Evolutionary conservation across 805 yeast species (phyloP).

Genomic region (Kazachstania bromeliacearum): DNA sequence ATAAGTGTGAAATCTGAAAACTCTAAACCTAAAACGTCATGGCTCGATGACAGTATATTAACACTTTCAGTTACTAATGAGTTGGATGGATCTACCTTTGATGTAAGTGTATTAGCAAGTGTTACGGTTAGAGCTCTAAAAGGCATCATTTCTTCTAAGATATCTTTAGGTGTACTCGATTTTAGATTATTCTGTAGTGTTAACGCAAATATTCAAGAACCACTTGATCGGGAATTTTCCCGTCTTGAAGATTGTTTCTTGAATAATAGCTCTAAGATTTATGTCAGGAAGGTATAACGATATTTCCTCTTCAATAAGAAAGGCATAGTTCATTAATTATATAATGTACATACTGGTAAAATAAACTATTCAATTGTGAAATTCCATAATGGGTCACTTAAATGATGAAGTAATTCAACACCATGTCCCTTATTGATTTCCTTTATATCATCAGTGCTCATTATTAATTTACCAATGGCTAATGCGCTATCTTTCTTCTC

Average conservation of each 20-base stretch:
- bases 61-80: constrained; percentile 7
- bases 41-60: constrained; percentile 11
- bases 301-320: no score
- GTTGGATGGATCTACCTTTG: neutral
- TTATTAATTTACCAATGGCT: constrained; percentile 78
- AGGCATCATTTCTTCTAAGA: constrained; percentile 10
- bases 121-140: constrained; percentile 20
- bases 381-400: constrained; percentile 86
- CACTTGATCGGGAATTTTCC: neutral
- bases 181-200: constrained; percentile 8
- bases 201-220: neutral
- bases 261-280: neutral
- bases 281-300: neutral
- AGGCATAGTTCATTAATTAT: no score
- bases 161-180: constrained; percentile 4
- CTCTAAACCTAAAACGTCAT: constrained; percentile 3
- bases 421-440: constrained; percentile 80
- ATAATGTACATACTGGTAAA: neutral
- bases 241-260: neutral
- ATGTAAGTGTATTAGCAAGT: constrained; percentile 8
- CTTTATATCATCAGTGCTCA: constrained; percentile 87
- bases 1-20: constrained; percentile 3
- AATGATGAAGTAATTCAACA: constrained; percentile 68
- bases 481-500: constrained; percentile 88
- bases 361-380: constrained; percentile 37